Evolutionary conservation across 2,329 filamentous ascomycete genomes (phyloP), one percentile per base, ranked within the genome.

Genomic region (Cordyceps cateniannulata): DNA sequence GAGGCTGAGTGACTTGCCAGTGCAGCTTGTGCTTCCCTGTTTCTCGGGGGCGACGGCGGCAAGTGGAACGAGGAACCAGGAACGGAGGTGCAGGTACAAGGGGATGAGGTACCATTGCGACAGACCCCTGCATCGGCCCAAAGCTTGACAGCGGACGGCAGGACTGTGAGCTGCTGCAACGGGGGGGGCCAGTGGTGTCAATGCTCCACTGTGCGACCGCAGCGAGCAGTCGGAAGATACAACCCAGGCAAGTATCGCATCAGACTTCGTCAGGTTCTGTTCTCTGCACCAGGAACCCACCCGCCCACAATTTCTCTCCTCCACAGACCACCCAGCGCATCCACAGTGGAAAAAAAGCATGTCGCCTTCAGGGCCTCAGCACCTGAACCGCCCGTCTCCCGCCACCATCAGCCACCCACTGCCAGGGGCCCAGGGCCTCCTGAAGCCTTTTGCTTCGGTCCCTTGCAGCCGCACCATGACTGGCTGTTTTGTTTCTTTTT

Each of bases 1-100:
- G 35, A 25, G 25, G 25, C 44, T 47, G 44, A 47, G 44, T 47
- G 44, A 24, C 20, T 16, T 12, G n/a, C n/a, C n/a, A n/a, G n/a
- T n/a, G n/a, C n/a, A n/a, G n/a, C n/a, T n/a, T n/a, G n/a, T 22
- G 18, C 9, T 60, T 53, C 49, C 58, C 51, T 60, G 58, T 47
- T 60, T 52, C 29, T 48, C 24, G 56, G 57, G 57, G 57, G 38
- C 48, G 38, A 40, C 57, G 22, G 57, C 57, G 40, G 40, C 49
- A 53, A 47, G 32, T 53, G 58, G 58, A 59, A 51, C 55, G 35
- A 50, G 32, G n/a, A 22, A 9, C 32, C n/a, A 51, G 32, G 32
- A 3, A 32, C 8, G 5, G n/a, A 52, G 29, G 56, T 42, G 42
- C 3, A 45, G 56, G 47, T 51, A 59, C 56, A 35, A 12, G 20